Evolutionary conservation across 2,329 filamentous ascomycete genomes (phyloP).

Genomic region (Hypoxylon sp.): DNA sequence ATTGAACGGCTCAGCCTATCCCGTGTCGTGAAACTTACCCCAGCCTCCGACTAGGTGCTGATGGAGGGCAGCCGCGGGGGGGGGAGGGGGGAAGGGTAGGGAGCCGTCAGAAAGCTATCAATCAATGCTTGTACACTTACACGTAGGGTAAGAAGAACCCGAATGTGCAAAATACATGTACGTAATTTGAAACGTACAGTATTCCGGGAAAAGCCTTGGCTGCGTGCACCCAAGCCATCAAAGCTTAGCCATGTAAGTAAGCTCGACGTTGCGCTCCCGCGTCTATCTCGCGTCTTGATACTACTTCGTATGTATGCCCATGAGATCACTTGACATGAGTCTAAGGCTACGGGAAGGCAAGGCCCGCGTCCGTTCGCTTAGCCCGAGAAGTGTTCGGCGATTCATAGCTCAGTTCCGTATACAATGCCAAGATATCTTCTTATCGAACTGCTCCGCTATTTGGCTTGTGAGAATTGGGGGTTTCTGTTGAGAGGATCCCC

Average conservation of each 20-base stretch:
- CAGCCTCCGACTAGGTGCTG: slow-evolving; percentile 37
- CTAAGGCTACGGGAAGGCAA: slow-evolving; percentile 26
- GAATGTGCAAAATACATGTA: slow-evolving; percentile 34
- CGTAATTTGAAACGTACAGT: slow-evolving; percentile 39
- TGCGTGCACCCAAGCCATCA: slow-evolving; percentile 23
- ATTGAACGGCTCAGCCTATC: slow-evolving; percentile 37
- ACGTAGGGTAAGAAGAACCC: slow-evolving; percentile 31
- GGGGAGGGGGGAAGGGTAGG: neutral
- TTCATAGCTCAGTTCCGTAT: slow-evolving; percentile 1
- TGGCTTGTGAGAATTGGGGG: slow-evolving; percentile 13
- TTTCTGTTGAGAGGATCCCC: slow-evolving; percentile 14
- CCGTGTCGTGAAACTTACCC: slow-evolving; percentile 36
- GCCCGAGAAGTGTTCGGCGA: slow-evolving; percentile 9
- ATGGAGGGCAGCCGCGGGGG: slow-evolving; percentile 36
- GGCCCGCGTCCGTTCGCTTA: slow-evolving; percentile 19
- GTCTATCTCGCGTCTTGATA: slow-evolving; percentile 40
- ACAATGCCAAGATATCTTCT: slow-evolving; percentile 1
- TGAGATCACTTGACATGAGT: slow-evolving; percentile 38
- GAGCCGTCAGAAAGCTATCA: slow-evolving; percentile 17
- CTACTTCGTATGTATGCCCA: slow-evolving; percentile 26
- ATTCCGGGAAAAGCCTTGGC: slow-evolving; percentile 21
- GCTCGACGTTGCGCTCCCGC: slow-evolving; percentile 15
- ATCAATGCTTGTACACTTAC: slow-evolving; percentile 16
- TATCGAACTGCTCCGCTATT: slow-evolving; percentile 22
- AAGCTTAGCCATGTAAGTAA: slow-evolving; percentile 22